These are phyloP conservation scores for Cladosporium phlei DNA, from an alignment of 2,329 filamentous ascomycete species.

Conservation along the genomic window DNA sequence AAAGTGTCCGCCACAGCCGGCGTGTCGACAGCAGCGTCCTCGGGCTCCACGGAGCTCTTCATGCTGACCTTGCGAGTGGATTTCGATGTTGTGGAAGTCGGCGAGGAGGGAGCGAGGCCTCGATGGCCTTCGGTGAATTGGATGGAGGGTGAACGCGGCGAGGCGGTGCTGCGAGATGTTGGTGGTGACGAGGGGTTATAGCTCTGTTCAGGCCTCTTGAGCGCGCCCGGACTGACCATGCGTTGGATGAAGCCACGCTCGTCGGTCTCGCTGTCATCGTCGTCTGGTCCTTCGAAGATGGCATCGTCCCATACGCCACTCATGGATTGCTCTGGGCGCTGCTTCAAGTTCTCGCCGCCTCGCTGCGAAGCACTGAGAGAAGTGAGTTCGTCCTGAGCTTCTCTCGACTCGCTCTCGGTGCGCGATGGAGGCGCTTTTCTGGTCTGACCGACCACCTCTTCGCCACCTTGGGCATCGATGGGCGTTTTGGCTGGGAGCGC, in stretches of 20 bases:
- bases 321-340: constrained; percentile 30
- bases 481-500: constrained; percentile 54
- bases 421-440: constrained; percentile 35
- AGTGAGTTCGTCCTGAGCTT: constrained; percentile 40
- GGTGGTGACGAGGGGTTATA: constrained; percentile 17
- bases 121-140: constrained; percentile 33
- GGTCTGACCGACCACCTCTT: constrained; percentile 37
- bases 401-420: constrained; percentile 45
- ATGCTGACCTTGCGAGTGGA: constrained; percentile 13
- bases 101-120: constrained; percentile 32
- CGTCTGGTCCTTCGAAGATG: constrained; percentile 44
- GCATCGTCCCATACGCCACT: constrained; percentile 47
- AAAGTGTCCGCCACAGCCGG: constrained; percentile 19
- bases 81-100: constrained; percentile 14
- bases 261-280: constrained; percentile 42
- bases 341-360: constrained; percentile 23
- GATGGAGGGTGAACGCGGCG: constrained; percentile 3
- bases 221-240: constrained; percentile 26
- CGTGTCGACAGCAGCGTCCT: constrained; percentile 16
- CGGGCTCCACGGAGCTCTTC: constrained; percentile 16
- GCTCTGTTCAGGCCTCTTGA: constrained; percentile 22
- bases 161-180: constrained; percentile 5
- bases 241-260: constrained; percentile 27
- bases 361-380: constrained; percentile 31
- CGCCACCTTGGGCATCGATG: constrained; percentile 46